A percentile compares a stretch with the other conserved stretches of the same genome.
Evolutionary conservation across 2,329 filamentous ascomycete species (phyloP).

Genomic region (Annulohypoxylon truncatum): DNA sequence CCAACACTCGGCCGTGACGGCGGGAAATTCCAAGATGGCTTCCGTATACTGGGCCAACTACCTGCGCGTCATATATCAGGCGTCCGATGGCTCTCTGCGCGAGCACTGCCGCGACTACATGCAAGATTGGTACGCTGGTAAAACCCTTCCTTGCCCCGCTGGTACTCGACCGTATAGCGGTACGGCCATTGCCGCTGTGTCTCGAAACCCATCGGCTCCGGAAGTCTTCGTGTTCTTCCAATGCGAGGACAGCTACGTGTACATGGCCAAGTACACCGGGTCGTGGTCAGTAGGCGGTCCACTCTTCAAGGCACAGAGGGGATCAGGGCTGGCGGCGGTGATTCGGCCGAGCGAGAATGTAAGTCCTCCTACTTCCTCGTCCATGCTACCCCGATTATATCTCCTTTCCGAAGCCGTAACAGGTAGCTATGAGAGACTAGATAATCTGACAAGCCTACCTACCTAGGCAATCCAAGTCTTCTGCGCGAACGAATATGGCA

Average conservation of each 20-base stretch:
- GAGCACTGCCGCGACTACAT: neutral
- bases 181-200: neutral
- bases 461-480: constrained; percentile 9
- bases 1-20: neutral
- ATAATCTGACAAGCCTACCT: neutral
- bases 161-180: neutral
- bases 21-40: neutral
- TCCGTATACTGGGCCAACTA: neutral
- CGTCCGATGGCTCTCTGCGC: neutral
- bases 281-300: neutral
- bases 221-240: constrained; percentile 8
- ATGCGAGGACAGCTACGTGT: constrained; percentile 7
- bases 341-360: neutral
- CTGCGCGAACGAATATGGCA: constrained; percentile 8
- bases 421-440: neutral
- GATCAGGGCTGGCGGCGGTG: neutral
- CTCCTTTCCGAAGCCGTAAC: neutral
- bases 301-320: neutral
- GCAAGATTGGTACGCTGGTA: neutral
- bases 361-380: neutral
- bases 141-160: neutral
- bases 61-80: neutral
- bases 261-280: constrained; percentile 2
- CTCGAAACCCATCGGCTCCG: constrained; percentile 7
- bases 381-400: neutral